phyloP scores from a whole-genome alignment of 2,329 filamentous ascomycete species.

The Neobulgaria alba region DNA sequence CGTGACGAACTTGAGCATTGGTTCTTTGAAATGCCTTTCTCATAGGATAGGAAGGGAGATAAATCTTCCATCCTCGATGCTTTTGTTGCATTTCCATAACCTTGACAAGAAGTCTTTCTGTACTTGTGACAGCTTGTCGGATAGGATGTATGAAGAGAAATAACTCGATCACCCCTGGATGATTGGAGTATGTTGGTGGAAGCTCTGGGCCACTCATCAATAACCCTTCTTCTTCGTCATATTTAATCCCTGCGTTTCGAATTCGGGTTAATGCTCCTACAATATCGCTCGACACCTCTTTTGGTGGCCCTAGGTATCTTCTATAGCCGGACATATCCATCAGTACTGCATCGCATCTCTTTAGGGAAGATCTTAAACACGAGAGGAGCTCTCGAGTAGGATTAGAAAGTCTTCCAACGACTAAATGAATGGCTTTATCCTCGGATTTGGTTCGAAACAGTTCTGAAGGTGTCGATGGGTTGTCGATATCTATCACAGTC shows the following conservation, averaged over 20 bases:
- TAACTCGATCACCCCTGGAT: conserved; percentile 42
- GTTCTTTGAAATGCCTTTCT: conserved; percentile 43
- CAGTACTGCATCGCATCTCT: conserved; percentile 41
- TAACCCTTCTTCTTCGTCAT: conserved; percentile 38
- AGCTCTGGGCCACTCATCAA: conserved; percentile 39
- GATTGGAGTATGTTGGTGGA: conserved; percentile 37
- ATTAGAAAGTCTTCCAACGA: conserved; percentile 32
- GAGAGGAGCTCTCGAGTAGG: conserved; percentile 40
- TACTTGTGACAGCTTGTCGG: conserved; percentile 40
- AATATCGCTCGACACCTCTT: conserved; percentile 36
- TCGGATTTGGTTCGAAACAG: conserved; percentile 24
- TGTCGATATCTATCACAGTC: conserved; percentile 29
- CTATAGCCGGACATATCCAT: conserved; percentile 46
- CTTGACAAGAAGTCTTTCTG: conserved; percentile 39
- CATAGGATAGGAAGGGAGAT: conserved; percentile 46
- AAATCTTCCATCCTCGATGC: conserved; percentile 34
- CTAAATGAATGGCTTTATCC: conserved; percentile 25
- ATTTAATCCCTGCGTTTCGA: conserved; percentile 35
- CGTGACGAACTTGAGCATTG: conserved; percentile 49
- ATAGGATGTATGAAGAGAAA: conserved; percentile 48
- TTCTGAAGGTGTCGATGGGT: conserved; percentile 14
- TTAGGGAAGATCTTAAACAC: conserved; percentile 37
- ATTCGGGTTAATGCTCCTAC: conserved; percentile 33
- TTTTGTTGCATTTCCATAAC: conserved; percentile 39
- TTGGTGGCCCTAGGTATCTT: conserved; percentile 37